These are phyloP conservation scores for Hemisphaericaspora nanyangensis DNA, from an alignment of 805 yeast species.

Conservation along the genomic window DNA sequence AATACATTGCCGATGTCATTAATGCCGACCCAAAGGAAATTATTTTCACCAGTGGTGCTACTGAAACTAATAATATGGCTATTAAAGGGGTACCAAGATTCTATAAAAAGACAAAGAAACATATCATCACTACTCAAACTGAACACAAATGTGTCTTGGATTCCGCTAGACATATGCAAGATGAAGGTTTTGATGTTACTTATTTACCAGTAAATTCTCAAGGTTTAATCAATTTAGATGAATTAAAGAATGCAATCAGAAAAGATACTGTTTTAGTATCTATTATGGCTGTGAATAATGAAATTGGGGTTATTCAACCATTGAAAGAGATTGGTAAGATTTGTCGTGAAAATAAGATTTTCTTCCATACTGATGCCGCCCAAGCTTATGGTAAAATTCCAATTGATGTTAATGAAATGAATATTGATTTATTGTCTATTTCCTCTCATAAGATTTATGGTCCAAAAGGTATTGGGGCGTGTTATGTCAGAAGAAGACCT, in stretches of 20 bases:
- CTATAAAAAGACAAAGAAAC: slow-evolving; percentile 84
- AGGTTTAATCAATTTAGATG: slow-evolving; percentile 76
- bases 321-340: slow-evolving; percentile 87
- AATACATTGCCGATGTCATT: slow-evolving; percentile 75
- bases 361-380: slow-evolving; percentile 97
- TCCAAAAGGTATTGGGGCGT: slow-evolving; percentile 96
- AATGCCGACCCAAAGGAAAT: slow-evolving; percentile 96
- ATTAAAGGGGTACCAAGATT: slow-evolving; percentile 95
- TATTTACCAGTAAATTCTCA: slow-evolving; percentile 79
- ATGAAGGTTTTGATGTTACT: slow-evolving; percentile 95
- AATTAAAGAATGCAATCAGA: slow-evolving; percentile 76
- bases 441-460: slow-evolving; percentile 97
- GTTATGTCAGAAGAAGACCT: slow-evolving; percentile 94
- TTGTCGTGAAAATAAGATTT: slow-evolving; percentile 83
- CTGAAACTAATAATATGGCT: slow-evolving; percentile 94
- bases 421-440: slow-evolving; percentile 88
- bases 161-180: slow-evolving; percentile 90
- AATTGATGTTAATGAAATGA: slow-evolving; percentile 87
- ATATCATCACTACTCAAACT: slow-evolving; percentile 92
- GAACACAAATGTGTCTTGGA: slow-evolving; percentile 99
- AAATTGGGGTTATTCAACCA: slow-evolving; percentile 97
- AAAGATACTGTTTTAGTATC: slow-evolving; percentile 90
- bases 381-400: slow-evolving; percentile 96
- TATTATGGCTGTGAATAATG: slow-evolving; percentile 96
- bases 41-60: slow-evolving; percentile 95